Conservation (phyloP, 2,329 filamentous ascomycete genomes). For the Diaporthe vexans region DNA sequence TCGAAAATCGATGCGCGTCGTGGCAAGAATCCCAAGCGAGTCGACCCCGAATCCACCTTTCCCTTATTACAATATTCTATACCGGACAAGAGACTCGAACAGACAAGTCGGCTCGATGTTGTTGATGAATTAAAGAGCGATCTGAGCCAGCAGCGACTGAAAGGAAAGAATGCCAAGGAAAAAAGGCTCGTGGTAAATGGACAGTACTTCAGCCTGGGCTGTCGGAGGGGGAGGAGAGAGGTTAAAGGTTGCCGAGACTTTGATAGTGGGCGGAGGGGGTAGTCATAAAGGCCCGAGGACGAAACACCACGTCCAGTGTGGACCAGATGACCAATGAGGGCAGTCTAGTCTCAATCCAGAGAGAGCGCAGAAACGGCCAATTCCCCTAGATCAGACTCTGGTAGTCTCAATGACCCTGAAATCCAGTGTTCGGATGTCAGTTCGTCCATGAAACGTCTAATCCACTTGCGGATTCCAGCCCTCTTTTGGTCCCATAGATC, state of each 20-base stretch:
- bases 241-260: conserved; percentile 44
- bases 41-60: conserved; percentile 37
- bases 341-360: conserved; percentile 31
- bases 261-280: conserved; percentile 49
- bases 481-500: conserved; percentile 36
- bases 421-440: conserved; percentile 54
- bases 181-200: conserved; percentile 51
- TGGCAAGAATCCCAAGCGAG: conserved; percentile 9
- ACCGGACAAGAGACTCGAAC: conserved; percentile 44
- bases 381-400: conserved; percentile 34
- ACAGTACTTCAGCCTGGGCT: conserved; percentile 61
- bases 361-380: conserved; percentile 44
- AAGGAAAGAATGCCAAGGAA: conserved; percentile 55
- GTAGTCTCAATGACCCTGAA: conserved; percentile 38
- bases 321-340: conserved; percentile 30
- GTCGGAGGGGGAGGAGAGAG: conserved; percentile 45
- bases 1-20: conserved; percentile 40
- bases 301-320: conserved; percentile 20
- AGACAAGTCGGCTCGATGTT: conserved; percentile 49
- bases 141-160: conserved; percentile 74
- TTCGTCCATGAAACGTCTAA: conserved; percentile 56
- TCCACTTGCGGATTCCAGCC: conserved; percentile 48
- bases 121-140: conserved; percentile 58
- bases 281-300: conserved; percentile 55
- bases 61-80: conserved; percentile 47